phyloP scores from a whole-genome alignment of 176 grass and related monocot species.

The Urochloa ruziziensis region DNA sequence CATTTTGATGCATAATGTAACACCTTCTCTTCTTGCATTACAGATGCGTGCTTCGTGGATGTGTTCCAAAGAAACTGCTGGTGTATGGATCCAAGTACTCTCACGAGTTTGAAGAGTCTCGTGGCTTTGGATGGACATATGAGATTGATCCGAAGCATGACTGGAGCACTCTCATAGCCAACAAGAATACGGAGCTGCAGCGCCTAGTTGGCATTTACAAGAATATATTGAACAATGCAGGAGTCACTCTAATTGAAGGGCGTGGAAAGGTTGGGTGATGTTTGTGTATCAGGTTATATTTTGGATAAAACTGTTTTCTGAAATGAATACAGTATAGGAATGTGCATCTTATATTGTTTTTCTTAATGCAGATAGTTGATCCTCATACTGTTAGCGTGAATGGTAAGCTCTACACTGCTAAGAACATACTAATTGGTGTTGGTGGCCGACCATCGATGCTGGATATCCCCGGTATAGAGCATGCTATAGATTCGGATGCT shows the following conservation, averaged over 20 bases:
- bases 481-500: conserved; percentile 77
- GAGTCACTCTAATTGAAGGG: conserved; percentile 77
- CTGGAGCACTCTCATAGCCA: conserved; percentile 78
- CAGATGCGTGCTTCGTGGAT: conserved; percentile 76
- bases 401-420: conserved; percentile 76
- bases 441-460: conserved; percentile 65
- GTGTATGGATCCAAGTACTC: conserved; percentile 74
- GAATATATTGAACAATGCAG: conserved; percentile 64
- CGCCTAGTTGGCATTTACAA: conserved; percentile 68
- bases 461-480: conserved; percentile 73
- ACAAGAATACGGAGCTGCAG: conserved; percentile 80
- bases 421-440: conserved; percentile 75
- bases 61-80: conserved; percentile 80
- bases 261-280: conserved; percentile 66
- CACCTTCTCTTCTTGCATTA: conserved; percentile 5
- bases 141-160: conserved; percentile 72
- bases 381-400: conserved; percentile 69
- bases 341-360: conserved; percentile 6
- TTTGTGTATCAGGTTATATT: conserved; percentile 26
- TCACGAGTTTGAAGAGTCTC: conserved; percentile 77
- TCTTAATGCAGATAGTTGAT: conserved; percentile 57
- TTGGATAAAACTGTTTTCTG: conserved; percentile 16
- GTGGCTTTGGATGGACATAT: conserved; percentile 74
- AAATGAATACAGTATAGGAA: background rate
- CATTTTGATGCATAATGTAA: background rate